A percentile compares a stretch with the other conserved stretches of the same genome.
Evolutionary conservation across 2,329 filamentous ascomycete species (phyloP).

Genomic region (Scedosporium apiospermum): DNA sequence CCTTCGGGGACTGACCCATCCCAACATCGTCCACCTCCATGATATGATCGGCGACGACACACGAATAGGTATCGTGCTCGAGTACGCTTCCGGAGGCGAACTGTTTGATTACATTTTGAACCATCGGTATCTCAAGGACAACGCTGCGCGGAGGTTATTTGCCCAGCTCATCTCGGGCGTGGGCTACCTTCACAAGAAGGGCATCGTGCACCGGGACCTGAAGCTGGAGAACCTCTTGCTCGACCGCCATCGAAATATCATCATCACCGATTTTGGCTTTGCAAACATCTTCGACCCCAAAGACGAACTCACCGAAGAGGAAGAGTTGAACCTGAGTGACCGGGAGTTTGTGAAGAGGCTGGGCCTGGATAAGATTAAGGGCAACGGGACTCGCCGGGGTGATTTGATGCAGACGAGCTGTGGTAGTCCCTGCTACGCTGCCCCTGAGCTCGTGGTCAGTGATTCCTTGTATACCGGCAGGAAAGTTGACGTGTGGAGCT

Average conservation of each 20-base stretch:
- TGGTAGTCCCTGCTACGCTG: slow-evolving; percentile 94
- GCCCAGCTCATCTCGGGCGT: slow-evolving; percentile 94
- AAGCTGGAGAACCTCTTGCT: slow-evolving; percentile 94
- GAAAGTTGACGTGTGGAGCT: slow-evolving; percentile 99
- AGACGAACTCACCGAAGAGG: slow-evolving; percentile 82
- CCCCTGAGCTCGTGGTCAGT: slow-evolving; percentile 92
- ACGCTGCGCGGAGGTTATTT: slow-evolving; percentile 81
- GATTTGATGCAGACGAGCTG: slow-evolving; percentile 99
- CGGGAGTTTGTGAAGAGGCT: slow-evolving; percentile 80
- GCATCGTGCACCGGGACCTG: slow-evolving; percentile 92
- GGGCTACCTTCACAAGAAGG: slow-evolving; percentile 95
- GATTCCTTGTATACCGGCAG: slow-evolving; percentile 94
- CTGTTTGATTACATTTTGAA: slow-evolving; percentile 98
- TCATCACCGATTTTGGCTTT: slow-evolving; percentile 98
- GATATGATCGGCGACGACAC: slow-evolving; percentile 98
- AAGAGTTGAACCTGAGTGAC: slow-evolving; percentile 78
- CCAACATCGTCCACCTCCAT: slow-evolving; percentile 92
- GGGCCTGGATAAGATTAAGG: slow-evolving; percentile 71
- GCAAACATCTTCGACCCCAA: slow-evolving; percentile 90
- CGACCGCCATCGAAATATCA: slow-evolving; percentile 96
- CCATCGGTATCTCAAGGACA: slow-evolving; percentile 91
- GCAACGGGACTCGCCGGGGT: slow-evolving; percentile 69
- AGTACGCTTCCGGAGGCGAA: slow-evolving; percentile 95
- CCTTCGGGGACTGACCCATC: slow-evolving; percentile 76
- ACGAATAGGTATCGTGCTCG: slow-evolving; percentile 95